phyloP scores from a whole-genome alignment of 305 asterid genomes.

The Solanum hybrid region DNA sequence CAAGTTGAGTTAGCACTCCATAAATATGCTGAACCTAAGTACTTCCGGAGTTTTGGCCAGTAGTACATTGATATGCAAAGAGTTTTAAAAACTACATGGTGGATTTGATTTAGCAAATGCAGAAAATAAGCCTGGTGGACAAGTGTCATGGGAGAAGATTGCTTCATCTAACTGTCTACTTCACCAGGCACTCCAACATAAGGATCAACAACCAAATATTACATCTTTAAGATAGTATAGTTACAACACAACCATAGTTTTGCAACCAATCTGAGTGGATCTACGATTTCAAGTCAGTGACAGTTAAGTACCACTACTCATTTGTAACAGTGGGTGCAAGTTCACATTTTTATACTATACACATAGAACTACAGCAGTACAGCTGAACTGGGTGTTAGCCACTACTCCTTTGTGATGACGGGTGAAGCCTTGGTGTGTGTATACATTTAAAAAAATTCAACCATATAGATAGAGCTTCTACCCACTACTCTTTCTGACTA shows the following conservation, averaged over 20 bases:
- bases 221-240: background rate
- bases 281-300: background rate
- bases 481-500: background rate
- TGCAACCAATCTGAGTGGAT: background rate
- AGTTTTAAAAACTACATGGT: background rate
- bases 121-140: background rate
- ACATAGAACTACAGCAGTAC: background rate
- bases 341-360: background rate
- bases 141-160: background rate
- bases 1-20: background rate
- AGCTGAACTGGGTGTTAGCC: background rate
- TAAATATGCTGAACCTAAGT: background rate
- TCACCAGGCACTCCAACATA: background rate
- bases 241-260: background rate
- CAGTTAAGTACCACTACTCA: background rate
- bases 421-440: background rate
- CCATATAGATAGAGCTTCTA: background rate
- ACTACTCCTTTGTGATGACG: background rate
- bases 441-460: background rate
- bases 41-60: background rate
- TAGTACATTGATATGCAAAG: background rate
- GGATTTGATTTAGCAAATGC: background rate
- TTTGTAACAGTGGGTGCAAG: background rate
- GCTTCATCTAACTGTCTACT: background rate
- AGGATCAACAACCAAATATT: background rate